Evolutionary conservation across 441 rosid genomes (phyloP).

Genomic region (Hura crepitans): DNA sequence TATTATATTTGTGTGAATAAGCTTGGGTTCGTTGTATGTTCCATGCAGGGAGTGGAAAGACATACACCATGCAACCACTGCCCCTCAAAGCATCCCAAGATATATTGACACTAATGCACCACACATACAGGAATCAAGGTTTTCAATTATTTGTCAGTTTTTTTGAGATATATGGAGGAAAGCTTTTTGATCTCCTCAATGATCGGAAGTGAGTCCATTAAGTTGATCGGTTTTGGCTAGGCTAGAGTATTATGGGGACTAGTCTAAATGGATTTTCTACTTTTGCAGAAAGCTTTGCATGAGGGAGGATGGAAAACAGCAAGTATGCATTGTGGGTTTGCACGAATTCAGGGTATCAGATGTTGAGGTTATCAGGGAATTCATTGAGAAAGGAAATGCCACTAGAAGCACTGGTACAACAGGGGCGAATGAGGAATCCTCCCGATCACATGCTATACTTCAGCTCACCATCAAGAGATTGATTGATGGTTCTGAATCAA

Average conservation of each 20-base stretch:
- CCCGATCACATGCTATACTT: conserved; percentile 96
- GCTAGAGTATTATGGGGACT: conserved; percentile 3
- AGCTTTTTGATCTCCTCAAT: conserved; percentile 78
- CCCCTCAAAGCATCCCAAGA: conserved; percentile 85
- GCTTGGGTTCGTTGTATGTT: conserved; percentile 12
- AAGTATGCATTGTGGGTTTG: conserved; percentile 91
- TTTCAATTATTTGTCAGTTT: conserved; percentile 79
- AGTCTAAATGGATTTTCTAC: not conserved
- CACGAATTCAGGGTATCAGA: conserved; percentile 79
- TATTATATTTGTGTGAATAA: not conserved
- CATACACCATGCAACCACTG: conserved; percentile 85
- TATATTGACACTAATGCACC: conserved; percentile 72
- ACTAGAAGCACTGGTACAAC: conserved; percentile 89
- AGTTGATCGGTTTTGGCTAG: conserved; percentile 10
- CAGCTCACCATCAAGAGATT: conserved; percentile 87
- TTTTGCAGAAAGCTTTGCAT: conserved; percentile 70
- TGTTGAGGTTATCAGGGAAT: conserved; percentile 74
- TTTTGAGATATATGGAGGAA: conserved; percentile 90
- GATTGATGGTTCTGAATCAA: conserved; percentile 61
- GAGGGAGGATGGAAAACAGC: conserved; percentile 96
- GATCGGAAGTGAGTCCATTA: conserved; percentile 70
- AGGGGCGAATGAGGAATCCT: conserved; percentile 94
- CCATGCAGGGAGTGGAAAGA: conserved; percentile 81
- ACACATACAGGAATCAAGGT: conserved; percentile 67
- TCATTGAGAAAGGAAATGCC: conserved; percentile 83